Percentiles rank a stretch among this genome's conserved stretches.
Conservation (phyloP, 1,139 yeast species). For the Kodamaea fungicola region DNA sequence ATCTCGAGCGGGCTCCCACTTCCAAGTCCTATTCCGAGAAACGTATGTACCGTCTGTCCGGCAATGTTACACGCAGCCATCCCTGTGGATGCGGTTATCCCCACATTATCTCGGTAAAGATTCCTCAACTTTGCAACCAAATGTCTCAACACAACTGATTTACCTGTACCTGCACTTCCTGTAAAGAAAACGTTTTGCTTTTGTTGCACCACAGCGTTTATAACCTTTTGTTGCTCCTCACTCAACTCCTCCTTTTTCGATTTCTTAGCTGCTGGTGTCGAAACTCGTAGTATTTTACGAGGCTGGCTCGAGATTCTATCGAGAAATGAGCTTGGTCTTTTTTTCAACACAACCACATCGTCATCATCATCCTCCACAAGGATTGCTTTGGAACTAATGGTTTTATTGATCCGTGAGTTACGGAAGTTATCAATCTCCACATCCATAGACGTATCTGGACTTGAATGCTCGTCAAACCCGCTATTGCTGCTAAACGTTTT, state of each 20-base stretch:
- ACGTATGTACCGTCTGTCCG: slow-evolving; percentile 77
- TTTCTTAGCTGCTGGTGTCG: slow-evolving; percentile 4
- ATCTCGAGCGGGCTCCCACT: slow-evolving; percentile 43
- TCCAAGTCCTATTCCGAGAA: slow-evolving; percentile 78
- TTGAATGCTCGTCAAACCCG: slow-evolving; percentile 1
- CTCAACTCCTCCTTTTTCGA: slow-evolving; percentile 17
- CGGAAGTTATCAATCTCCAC: slow-evolving; percentile 8
- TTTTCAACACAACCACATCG: neutral
- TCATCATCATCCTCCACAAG: slow-evolving; percentile 1
- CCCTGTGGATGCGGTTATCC: slow-evolving; percentile 90
- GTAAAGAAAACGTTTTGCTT: slow-evolving; percentile 62
- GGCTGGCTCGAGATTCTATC: slow-evolving; percentile 16
- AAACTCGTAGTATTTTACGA: slow-evolving; percentile 17
- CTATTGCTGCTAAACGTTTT: neutral
- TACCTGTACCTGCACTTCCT: slow-evolving; percentile 86
- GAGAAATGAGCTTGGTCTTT: slow-evolving; percentile 1
- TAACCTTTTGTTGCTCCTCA: slow-evolving; percentile 67
- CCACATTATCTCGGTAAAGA: slow-evolving; percentile 44
- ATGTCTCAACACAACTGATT: slow-evolving; percentile 66
- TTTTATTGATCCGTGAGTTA: slow-evolving; percentile 10
- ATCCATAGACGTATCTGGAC: slow-evolving; percentile 4
- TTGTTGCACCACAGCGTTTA: slow-evolving; percentile 59
- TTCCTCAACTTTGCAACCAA: slow-evolving; percentile 47
- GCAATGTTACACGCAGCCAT: slow-evolving; percentile 86
- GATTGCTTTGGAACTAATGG: slow-evolving; percentile 5